Base-by-base conservation (phyloP, 306 rosid genomes). In the Gastrolobium villosum region DNA sequence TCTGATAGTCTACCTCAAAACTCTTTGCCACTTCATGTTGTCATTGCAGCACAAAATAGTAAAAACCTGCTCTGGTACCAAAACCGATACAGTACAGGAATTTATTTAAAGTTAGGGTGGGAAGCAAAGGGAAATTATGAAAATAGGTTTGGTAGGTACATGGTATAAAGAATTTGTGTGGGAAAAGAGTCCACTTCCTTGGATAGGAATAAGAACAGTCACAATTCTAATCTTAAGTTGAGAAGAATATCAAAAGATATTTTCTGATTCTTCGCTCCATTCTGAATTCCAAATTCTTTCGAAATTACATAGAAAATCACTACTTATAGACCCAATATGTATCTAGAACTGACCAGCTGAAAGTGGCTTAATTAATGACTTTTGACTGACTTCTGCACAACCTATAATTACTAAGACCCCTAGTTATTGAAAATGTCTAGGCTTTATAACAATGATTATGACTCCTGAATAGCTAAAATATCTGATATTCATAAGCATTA, bases 291-390 rank as follows among this genome's bases (percentile, higher is more conserved):
- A 68, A 15, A 6, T 48, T 8, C 43, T 46, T 11, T n/a, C 31
- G 59, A 68, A 68, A 48, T 48, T 45, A 13, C 44, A 30, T 5
- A n/a, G 28, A 45, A 2, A 10, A n/a, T 20, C 62, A 55, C 11
- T 32, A 67, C 6, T 11, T 46, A 30, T 11, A 46, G 56, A 68
- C 44, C 6, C 57, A 15, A 40, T 68, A 48, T 30, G 40, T 34
- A 62, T 35, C 57, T 32, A 67, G 44, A 68, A 68, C 6, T 31
- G 39, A 46, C 44, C 2, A 7, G 39, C 20, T 34, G 39, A 66
- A 44, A 28, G 72, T 66, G 40, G 55, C 72, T 44, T 66, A 28
- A 66, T 10, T 66, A n/a, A 14, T 34, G 45, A 37, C 14, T 35
- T 50, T 15, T 70, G 14, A 20, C 48, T 15, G 60, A 37, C 63